Evolutionary conservation across 2,329 filamentous ascomycete genomes (phyloP).

Genomic region (Dothistroma pini): DNA sequence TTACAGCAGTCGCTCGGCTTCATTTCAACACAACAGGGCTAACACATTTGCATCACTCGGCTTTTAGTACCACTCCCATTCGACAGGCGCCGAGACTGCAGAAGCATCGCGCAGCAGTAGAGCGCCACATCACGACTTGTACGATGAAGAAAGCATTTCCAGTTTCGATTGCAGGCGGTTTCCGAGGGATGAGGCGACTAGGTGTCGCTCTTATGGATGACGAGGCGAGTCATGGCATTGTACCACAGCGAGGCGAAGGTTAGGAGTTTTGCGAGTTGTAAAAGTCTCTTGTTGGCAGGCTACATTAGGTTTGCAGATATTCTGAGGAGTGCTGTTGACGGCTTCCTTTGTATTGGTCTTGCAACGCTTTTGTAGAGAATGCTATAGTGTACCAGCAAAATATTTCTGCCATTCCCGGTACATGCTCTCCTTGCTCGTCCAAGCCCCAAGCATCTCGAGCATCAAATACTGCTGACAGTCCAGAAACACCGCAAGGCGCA

Average conservation of each 20-base stretch:
- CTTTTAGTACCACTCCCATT: slow-evolving; percentile 4
- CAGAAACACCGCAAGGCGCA: neutral
- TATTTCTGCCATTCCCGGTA: neutral
- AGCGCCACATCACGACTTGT: slow-evolving; percentile 14
- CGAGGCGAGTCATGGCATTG: neutral
- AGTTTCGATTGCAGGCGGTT: slow-evolving; percentile 2
- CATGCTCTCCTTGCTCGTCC: no score
- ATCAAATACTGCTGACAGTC: neutral
- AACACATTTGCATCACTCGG: neutral
- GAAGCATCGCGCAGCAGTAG: slow-evolving; percentile 10
- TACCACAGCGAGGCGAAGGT: slow-evolving; percentile 10
- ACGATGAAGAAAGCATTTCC: slow-evolving; percentile 11
- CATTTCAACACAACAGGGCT: neutral
- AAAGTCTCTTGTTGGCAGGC: neutral
- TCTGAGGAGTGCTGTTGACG: neutral
- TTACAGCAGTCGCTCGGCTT: neutral
- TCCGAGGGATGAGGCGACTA: neutral
- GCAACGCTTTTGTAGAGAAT: neutral
- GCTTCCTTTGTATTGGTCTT: neutral
- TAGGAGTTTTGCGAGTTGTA: slow-evolving; percentile 4
- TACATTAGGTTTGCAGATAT: neutral
- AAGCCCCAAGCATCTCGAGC: no score
- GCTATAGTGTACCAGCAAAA: neutral
- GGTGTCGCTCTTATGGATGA: neutral
- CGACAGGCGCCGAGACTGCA: neutral